Percentiles rank a stretch among this genome's conserved stretches.
phyloP scores from a whole-genome alignment of 2,329 filamentous ascomycete species.

The Cercospora zeina region DNA sequence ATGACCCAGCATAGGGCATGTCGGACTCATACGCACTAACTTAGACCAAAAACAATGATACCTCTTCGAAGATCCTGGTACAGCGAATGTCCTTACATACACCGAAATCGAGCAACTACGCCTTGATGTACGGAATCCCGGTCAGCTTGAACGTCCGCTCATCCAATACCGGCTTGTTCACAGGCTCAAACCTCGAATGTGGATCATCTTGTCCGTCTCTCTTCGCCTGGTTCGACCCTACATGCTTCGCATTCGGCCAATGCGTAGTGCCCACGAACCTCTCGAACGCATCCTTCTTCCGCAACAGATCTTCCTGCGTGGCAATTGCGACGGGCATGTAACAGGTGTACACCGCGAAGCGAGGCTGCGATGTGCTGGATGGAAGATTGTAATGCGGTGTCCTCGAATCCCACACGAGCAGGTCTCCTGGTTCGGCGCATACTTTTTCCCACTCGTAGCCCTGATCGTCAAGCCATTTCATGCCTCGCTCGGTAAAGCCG shows the following conservation, averaged over 20 bases:
- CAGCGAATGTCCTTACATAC: neutral
- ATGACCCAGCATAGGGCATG: no score
- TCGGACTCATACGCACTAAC: no score
- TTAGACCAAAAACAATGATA: no score
- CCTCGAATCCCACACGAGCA: conserved; percentile 34
- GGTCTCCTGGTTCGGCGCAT: conserved; percentile 34
- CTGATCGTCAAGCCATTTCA: conserved; percentile 34
- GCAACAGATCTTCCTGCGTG: conserved; percentile 39
- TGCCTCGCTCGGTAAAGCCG: conserved; percentile 39
- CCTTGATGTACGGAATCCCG: conserved; percentile 50
- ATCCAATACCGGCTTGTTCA: conserved; percentile 45
- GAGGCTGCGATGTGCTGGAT: conserved; percentile 34
- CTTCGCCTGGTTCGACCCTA: conserved; percentile 40
- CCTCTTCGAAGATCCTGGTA: neutral
- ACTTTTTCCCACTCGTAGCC: conserved; percentile 34
- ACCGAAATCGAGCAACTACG: neutral
- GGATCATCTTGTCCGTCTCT: conserved; percentile 38
- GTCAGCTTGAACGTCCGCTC: conserved; percentile 51
- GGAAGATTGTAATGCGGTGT: conserved; percentile 40
- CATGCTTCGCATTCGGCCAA: conserved; percentile 42
- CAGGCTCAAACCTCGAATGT: conserved; percentile 44
- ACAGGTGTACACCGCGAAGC: conserved; percentile 42
- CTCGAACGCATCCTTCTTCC: conserved; percentile 41
- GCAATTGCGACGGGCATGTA: conserved; percentile 43
- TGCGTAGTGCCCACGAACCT: conserved; percentile 40